These are phyloP conservation scores for Endogone sp. DNA, from an alignment of 192 early-diverging fungal genomes.

Conservation along the genomic window DNA sequence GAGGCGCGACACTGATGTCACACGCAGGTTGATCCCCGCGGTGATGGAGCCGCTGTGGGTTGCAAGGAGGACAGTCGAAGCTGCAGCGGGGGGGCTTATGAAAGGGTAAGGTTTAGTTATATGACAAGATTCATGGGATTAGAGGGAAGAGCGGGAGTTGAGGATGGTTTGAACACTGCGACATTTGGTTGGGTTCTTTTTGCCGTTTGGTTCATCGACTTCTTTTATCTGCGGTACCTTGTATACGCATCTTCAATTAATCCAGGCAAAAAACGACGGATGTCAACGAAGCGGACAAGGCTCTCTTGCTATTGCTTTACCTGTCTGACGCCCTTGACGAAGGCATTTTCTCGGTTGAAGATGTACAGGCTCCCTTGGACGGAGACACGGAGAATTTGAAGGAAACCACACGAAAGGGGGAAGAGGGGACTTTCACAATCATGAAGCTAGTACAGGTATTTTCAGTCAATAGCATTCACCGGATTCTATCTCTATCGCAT, in stretches of 20 bases:
- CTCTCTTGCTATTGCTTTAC: slow-evolving; percentile 17
- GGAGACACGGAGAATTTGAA: not conserved
- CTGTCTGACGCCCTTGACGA: not conserved
- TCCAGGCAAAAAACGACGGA: not conserved
- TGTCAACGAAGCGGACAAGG: slow-evolving; percentile 23
- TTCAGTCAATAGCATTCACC: not conserved
- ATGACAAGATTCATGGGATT: no score
- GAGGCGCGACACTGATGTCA: not conserved
- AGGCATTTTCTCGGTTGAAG: slow-evolving; percentile 13
- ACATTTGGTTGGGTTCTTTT: no score
- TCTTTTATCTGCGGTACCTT: no score
- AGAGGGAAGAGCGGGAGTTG: no score
- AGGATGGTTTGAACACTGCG: no score
- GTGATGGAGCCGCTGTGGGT: not conserved
- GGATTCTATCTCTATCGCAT: no score
- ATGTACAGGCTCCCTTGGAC: slow-evolving; percentile 11
- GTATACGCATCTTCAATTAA: no score
- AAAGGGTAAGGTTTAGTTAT: not conserved
- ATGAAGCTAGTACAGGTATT: slow-evolving; percentile 29
- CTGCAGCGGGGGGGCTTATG: not conserved
- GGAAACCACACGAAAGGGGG: not conserved
- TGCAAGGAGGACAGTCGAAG: not conserved
- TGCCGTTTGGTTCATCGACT: no score
- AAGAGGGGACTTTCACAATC: slow-evolving; percentile 11
- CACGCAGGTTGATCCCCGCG: not conserved